Conservation (phyloP, 345 rosid genomes). For the Eucalyptus erythrocorys region DNA sequence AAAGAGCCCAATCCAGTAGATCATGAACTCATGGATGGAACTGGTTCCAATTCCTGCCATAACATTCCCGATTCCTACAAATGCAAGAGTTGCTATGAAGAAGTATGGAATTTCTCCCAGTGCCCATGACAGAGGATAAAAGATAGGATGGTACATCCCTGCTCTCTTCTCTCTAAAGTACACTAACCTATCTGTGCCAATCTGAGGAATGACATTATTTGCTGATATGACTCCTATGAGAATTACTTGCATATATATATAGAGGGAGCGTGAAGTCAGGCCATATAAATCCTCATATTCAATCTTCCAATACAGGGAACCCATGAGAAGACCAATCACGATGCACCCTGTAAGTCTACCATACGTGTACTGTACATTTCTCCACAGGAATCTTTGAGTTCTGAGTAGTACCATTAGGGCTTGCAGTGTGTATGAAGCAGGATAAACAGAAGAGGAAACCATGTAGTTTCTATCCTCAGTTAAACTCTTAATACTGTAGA, state of each 20-base stretch:
- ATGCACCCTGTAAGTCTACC: conserved; percentile 15
- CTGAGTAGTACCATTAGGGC: conserved; percentile 6
- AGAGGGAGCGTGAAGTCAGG: conserved; percentile 6
- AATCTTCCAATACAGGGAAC: conserved; percentile 4
- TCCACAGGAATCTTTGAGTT: conserved; percentile 20
- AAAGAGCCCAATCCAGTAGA: conserved; percentile 13
- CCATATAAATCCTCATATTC: conserved; percentile 8
- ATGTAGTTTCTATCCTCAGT: not conserved
- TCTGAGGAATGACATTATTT: conserved; percentile 14
- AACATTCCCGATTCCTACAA: conserved; percentile 16
- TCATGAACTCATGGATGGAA: not conserved
- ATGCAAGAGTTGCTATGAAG: conserved; percentile 11
- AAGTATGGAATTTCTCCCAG: conserved; percentile 16
- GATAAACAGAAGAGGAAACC: not conserved
- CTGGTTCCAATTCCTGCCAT: conserved; percentile 15
- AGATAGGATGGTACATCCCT: conserved; percentile 19
- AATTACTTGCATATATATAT: conserved; percentile 19
- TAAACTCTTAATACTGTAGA: not conserved
- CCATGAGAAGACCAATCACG: conserved; percentile 17
- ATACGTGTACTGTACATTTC: conserved; percentile 14
- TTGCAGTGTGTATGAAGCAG: conserved; percentile 12
- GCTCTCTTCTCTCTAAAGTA: conserved; percentile 18
- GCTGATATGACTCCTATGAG: conserved; percentile 20
- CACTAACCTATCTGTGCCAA: conserved; percentile 20
- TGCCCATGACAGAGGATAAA: conserved; percentile 23